Base-by-base conservation (phyloP, 2,329 filamentous ascomycete species). In the Aphanocladium album region DNA sequence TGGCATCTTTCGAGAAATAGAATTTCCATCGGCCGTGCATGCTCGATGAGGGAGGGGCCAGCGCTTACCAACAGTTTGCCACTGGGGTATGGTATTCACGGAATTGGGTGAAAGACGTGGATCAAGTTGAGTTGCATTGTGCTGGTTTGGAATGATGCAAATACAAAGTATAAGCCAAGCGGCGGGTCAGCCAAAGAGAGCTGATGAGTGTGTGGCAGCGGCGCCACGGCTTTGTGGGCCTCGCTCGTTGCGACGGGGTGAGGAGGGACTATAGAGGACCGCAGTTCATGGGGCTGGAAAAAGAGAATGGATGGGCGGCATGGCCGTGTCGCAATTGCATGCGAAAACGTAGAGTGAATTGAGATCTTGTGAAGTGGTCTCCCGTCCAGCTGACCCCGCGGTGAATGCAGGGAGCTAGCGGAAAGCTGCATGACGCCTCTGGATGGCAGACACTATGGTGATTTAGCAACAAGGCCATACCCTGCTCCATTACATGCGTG, bases 111-210 rank as follows among this genome's bases (percentile, higher is more conserved):
- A 43, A 33, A 30, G 9, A 30, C 5, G 17, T 16, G 43, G 33
- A 49, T 57, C 19, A 21, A 57, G 43, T 39, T 57, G 27, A 30
- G 16, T 27, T 57, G 33, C 19, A 16, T 33, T 21, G 33, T 39
- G 43, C 16, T 21, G 43, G 43, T 39, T 39, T 25, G 54, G 54
- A 57, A 57, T 19, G 19, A 57, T 49, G 54, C 54, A 49, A 39
- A 33, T 19, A 49, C 45, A 37, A 57, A 57, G 30, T n/a, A 19
- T 56, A 57, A 47, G 23, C 7, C 7, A 11, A 11, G 12, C 12
- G 35, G 35, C 35, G 35, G 4, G 9, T 39, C 16, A 39, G 35
- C 16, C 11, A 11, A 4, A 39, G 35, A 39, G 35, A 39, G 35
- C 16, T 39, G 16, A 39, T 39, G 35, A 12, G 35, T n/a, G 16